Evolutionary conservation across 768 basidiomycete species (phyloP).

Genomic region (Pisolithus albus): DNA sequence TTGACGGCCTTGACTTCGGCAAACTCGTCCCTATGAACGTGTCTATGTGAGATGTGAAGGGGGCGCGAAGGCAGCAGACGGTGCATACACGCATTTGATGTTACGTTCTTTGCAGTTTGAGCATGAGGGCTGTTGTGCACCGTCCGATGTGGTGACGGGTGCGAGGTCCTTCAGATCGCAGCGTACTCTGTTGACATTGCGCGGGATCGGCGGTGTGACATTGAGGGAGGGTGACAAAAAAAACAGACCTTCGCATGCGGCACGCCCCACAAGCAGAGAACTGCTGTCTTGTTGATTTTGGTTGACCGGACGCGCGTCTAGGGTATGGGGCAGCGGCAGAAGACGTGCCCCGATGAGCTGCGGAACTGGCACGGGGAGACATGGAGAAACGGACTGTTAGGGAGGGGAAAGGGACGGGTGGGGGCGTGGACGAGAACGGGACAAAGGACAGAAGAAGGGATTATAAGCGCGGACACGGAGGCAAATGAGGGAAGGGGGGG

Average conservation of each 20-base stretch:
- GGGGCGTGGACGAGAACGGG: constrained; percentile 2
- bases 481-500: constrained; percentile 4
- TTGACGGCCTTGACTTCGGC: constrained; percentile 89
- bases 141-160: constrained; percentile 41
- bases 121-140: constrained; percentile 46
- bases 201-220: background rate
- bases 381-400: constrained; percentile 30
- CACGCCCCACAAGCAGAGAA: constrained; percentile 95
- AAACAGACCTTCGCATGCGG: constrained; percentile 69
- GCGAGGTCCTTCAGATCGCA: constrained; percentile 88
- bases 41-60: constrained; percentile 3
- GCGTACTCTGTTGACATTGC: constrained; percentile 54
- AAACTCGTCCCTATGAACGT: constrained; percentile 68
- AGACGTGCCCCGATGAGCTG: constrained; percentile 21
- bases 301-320: constrained; percentile 50
- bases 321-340: constrained; percentile 28
- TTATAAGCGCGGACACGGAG: constrained; percentile 17
- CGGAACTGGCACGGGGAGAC: constrained; percentile 50
- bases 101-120: constrained; percentile 87
- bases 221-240: constrained; percentile 2
- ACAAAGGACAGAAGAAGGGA: constrained; percentile 8
- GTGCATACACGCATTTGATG: constrained; percentile 86
- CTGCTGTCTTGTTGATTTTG: constrained; percentile 75
- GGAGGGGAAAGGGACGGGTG: constrained; percentile 26
- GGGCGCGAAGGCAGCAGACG: background rate